These are phyloP conservation scores for Auriscalpium orientale DNA, from an alignment of 768 basidiomycete genomes.

Conservation along the genomic window DNA sequence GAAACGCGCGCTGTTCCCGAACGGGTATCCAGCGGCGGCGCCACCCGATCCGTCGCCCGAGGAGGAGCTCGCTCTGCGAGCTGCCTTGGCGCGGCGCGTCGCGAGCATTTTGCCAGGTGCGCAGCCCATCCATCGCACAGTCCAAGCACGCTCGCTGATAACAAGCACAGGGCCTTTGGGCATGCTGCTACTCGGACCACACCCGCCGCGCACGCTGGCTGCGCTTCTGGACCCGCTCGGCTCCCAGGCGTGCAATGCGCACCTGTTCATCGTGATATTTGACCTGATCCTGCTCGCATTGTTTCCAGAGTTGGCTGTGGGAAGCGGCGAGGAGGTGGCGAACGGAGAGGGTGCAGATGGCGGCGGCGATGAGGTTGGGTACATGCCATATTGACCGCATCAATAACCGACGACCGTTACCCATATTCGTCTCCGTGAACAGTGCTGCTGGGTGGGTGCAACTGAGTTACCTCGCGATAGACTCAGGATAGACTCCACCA, in stretches of 20 bases:
- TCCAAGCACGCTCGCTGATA: background rate
- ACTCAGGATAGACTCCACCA: too few relatives aligned
- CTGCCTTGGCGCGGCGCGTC: constrained; percentile 32
- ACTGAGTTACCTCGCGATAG: too few relatives aligned
- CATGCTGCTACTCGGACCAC: constrained; percentile 48
- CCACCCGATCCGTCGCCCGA: constrained; percentile 70
- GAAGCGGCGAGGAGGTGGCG: constrained; percentile 16
- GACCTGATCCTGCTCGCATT: constrained; percentile 64
- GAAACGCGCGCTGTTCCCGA: constrained; percentile 77
- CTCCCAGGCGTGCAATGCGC: constrained; percentile 66
- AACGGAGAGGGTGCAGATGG: background rate
- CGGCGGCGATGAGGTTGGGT: background rate
- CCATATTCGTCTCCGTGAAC: background rate
- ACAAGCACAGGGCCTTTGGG: constrained; percentile 29
- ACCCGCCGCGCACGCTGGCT: constrained; percentile 39
- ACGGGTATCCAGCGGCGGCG: constrained; percentile 74
- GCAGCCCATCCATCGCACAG: constrained; percentile 7
- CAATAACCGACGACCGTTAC: background rate
- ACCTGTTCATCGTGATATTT: constrained; percentile 64
- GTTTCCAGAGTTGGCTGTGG: constrained; percentile 69
- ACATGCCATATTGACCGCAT: background rate
- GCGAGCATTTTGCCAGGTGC: constrained; percentile 36
- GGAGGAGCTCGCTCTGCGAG: constrained; percentile 58
- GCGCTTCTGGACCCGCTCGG: constrained; percentile 54
- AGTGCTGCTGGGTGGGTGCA: too few relatives aligned